phyloP scores from a whole-genome alignment of 768 basidiomycete species.

The Hortiboletus flavorubellus region DNA sequence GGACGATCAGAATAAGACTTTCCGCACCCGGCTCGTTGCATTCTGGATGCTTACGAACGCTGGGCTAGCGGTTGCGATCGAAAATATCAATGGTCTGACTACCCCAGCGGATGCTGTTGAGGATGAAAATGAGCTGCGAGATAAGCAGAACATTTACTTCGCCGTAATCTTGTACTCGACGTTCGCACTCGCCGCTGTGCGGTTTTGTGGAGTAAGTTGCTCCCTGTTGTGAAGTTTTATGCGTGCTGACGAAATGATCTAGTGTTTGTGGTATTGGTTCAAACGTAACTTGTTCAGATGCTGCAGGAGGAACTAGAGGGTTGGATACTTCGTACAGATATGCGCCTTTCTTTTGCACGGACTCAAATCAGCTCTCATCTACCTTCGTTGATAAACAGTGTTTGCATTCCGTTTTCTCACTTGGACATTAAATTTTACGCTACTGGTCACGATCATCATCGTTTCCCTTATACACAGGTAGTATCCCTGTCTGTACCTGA shows the following conservation, averaged over 20 bases:
- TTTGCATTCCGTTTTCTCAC: slow-evolving; percentile 11
- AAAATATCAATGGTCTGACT: slow-evolving; percentile 66
- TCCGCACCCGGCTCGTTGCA: slow-evolving; percentile 84
- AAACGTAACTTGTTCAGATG: slow-evolving; percentile 79
- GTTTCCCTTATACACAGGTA: slow-evolving; percentile 14
- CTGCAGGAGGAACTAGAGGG: slow-evolving; percentile 65
- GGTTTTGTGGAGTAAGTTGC: slow-evolving; percentile 69
- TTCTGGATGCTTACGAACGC: slow-evolving; percentile 80
- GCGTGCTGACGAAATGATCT: slow-evolving; percentile 2
- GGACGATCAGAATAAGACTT: slow-evolving; percentile 90
- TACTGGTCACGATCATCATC: slow-evolving; percentile 18
- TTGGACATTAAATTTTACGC: slow-evolving; percentile 24
- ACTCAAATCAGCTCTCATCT: slow-evolving; percentile 30
- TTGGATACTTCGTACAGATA: slow-evolving; percentile 7
- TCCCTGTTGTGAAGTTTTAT: background rate
- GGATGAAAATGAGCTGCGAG: slow-evolving; percentile 41
- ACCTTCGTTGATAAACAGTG: slow-evolving; percentile 29
- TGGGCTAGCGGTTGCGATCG: slow-evolving; percentile 66
- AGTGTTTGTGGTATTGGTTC: slow-evolving; percentile 85
- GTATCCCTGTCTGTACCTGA: slow-evolving; percentile 22
- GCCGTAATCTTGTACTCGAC: slow-evolving; percentile 77
- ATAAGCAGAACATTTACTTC: slow-evolving; percentile 66
- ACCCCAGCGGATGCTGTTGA: slow-evolving; percentile 34
- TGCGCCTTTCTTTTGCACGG: slow-evolving; percentile 21
- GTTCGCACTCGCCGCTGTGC: slow-evolving; percentile 65